Base-by-base conservation (phyloP, 495 filamentous ascomycete genomes). In the Glarea lozoyensis region DNA sequence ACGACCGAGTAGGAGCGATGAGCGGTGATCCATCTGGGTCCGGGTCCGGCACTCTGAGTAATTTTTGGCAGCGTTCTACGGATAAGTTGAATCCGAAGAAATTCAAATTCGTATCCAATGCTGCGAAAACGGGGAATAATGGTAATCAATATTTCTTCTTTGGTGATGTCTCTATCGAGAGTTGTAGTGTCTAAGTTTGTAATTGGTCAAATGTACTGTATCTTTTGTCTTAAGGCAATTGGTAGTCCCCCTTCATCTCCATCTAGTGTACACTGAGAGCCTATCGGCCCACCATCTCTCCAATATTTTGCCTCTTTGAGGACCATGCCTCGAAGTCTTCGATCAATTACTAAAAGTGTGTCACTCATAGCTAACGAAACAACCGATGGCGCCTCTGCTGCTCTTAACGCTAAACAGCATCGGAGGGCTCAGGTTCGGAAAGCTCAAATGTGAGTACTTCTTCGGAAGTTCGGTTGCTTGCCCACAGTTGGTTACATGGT, bases 351-450 rank as follows among this genome's bases (percentile, higher is more conserved):
- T 51, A 24, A 46, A 13, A n/a, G 4, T 21, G n/a, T n/a, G n/a
- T 10, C 5, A 20, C 31, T 35, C n/a, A 35, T 13, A 52, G 43
- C 29, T 20, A 42, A 47, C 17, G 32, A 44, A n/a, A 32, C 10
- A 19, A 29, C 31, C 33, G 30, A 38, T 25, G 27, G 31, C 29
- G 45, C 48, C 33, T 19, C 25, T 2, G 25, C 20, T 19, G 13
- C 41, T 13, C 29, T 53, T 3, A 43, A 50, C 37, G 66, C 65
- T 42, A 54, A 64, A 30, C 58, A 67, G 45, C 50, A 58, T 10
- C 59, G 69, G 4, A 58, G 70, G 5, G 61, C 61, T 5, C 70
- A 75, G 37, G 70, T 75, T 36, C 54, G 68, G 17, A 67, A 63
- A 42, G 69, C 70, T 2, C 70, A 75, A 54, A 64, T 62, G 33